Conservation (phyloP, 228 moss, liverwort and hornwort species). For the Sphagnum magellanicum region DNA sequence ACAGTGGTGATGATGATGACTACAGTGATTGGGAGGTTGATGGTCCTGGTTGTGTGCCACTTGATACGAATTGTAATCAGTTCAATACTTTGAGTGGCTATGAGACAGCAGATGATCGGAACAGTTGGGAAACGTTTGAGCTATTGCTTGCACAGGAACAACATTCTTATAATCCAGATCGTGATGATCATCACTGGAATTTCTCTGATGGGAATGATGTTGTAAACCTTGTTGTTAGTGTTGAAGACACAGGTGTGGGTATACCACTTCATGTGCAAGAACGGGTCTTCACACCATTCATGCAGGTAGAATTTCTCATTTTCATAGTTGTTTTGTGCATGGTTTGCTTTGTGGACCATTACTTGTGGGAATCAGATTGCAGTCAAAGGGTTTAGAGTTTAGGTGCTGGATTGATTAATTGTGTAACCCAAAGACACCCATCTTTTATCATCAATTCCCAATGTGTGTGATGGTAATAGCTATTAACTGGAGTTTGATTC, state of each 20-base stretch:
- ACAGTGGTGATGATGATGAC: conserved; percentile 22
- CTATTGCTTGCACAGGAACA: conserved; percentile 44
- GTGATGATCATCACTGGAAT: conserved; percentile 30
- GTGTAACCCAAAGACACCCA: too few species aligned
- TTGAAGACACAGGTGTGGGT: conserved; percentile 68
- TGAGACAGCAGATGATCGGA: conserved; percentile 52
- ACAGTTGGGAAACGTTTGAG: conserved; percentile 63
- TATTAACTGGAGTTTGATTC: not conserved
- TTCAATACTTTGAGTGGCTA: conserved; percentile 58
- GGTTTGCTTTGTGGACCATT: too few species aligned
- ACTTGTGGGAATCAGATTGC: too few species aligned
- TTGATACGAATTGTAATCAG: conserved; percentile 24
- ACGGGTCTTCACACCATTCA: conserved; percentile 64
- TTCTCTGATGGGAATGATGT: conserved; percentile 42
- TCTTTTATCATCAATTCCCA: too few species aligned
- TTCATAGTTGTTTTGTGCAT: too few species aligned
- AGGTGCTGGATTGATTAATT: too few species aligned
- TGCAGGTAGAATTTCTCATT: conserved; percentile 28
- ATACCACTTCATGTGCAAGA: conserved; percentile 60
- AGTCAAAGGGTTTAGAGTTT: too few species aligned
- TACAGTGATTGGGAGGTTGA: conserved; percentile 52
- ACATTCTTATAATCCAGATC: conserved; percentile 17
- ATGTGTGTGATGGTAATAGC: too few species aligned
- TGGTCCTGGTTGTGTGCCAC: conserved; percentile 39
- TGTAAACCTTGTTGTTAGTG: conserved; percentile 58